Base-by-base conservation (phyloP, 1,284 basidiomycete genomes). In the Chiua sp. region DNA sequence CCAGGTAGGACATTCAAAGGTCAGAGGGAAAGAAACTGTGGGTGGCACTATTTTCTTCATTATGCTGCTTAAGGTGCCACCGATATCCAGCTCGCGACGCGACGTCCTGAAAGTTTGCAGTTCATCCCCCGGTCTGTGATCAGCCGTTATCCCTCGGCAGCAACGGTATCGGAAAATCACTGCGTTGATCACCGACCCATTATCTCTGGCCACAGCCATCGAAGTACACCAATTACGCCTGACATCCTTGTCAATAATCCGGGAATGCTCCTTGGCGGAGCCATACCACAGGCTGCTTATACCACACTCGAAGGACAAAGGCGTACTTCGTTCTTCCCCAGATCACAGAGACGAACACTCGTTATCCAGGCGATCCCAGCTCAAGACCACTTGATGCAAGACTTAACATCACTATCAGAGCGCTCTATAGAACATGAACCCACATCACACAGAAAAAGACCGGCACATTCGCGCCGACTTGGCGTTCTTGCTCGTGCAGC, bases 61-160 rank as follows among this genome's bases (percentile, higher is more conserved):
- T 37, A n/a, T 10, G 30, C 28, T 30, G 26, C 37, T 51, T 20
- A 47, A 30, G 26, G n/a, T 26, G 46, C 26, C 1, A 37, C 47
- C n/a, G 16, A 54, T 32, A 44, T 53, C n/a, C 51, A 67, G 68
- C 30, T 33, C 39, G 11, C 44, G 5, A 61, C 59, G 15, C 46
- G 11, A 53, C 72, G 66, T 26, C 72, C 68, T 33, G 68, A 71
- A 50, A 61, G 71, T 35, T 54, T 70, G 37, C 55, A 54, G 7
- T 70, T 74, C 49, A 51, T 70, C 52, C 69, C 69, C 20, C 72
- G 68, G 23, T 72, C 69, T 3, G 72, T 74, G 42, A 53, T 71
- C 35, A 59, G 64, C 47, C 70, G 70, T 32, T 55, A 69, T 53
- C 68, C 70, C 5, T 65, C 66, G 2, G 58, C 39, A 0, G 33